phyloP scores from a whole-genome alignment of 2,329 filamentous ascomycete genomes.

The Verruconis gallopava region DNA sequence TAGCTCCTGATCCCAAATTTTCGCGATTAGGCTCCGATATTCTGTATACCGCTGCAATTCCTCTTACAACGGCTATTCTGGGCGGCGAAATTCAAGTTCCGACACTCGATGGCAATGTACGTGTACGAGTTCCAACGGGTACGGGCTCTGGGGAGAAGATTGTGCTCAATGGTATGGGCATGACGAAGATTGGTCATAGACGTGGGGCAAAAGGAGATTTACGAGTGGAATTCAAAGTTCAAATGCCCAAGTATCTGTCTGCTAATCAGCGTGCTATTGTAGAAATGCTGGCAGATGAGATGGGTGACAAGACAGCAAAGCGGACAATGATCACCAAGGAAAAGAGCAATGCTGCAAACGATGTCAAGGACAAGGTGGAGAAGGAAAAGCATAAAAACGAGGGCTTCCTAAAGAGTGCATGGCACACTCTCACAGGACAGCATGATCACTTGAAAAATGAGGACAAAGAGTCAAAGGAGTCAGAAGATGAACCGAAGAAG shows the following conservation, averaged over 20 bases:
- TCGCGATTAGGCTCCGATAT: constrained; percentile 79
- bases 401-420: constrained; percentile 83
- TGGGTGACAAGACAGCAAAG: constrained; percentile 84
- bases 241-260: constrained; percentile 88
- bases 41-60: constrained; percentile 80
- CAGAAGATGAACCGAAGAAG: constrained; percentile 15
- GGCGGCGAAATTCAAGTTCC: constrained; percentile 84
- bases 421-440: constrained; percentile 83
- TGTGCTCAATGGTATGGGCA: constrained; percentile 80
- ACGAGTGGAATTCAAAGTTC: constrained; percentile 85
- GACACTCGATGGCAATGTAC: constrained; percentile 80
- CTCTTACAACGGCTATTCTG: constrained; percentile 81
- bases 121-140: constrained; percentile 80
- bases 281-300: constrained; percentile 93
- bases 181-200: constrained; percentile 64
- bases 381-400: constrained; percentile 54
- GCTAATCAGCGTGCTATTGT: constrained; percentile 84
- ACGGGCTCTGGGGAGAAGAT: constrained; percentile 88
- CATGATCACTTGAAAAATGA: constrained; percentile 21
- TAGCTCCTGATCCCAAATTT: constrained; percentile 84
- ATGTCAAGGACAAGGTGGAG: constrained; percentile 12
- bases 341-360: constrained; percentile 25
- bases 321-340: constrained; percentile 72
- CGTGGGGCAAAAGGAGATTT: constrained; percentile 64
- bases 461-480: constrained; percentile 13